Conservation (phyloP, 1,139 yeast genomes). For the Scheffersomyces stambukii region DNA sequence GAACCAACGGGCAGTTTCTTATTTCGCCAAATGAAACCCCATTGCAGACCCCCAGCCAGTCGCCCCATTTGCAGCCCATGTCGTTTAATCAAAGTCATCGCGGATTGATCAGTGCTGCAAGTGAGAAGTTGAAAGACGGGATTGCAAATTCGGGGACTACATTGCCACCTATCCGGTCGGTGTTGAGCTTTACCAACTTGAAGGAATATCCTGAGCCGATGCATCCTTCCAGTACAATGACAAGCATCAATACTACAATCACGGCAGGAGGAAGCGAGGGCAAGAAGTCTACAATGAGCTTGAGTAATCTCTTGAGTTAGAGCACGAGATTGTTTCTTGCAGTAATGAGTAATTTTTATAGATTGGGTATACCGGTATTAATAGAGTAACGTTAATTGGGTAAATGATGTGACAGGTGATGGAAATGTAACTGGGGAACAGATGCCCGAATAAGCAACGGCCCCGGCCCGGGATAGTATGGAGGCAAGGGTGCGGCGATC, state of each 20-base stretch:
- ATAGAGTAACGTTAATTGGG: no score
- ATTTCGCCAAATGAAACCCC: conserved; percentile 17
- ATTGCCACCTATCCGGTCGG: conserved; percentile 43
- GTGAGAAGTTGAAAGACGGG: conserved; percentile 20
- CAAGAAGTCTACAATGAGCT: conserved; percentile 10
- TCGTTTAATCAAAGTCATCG: conserved; percentile 4
- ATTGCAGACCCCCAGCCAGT: conserved; percentile 37
- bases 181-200: conserved; percentile 28
- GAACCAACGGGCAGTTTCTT: conserved; percentile 10
- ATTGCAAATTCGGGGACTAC: conserved; percentile 41
- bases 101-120: conserved; percentile 18
- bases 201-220: conserved; percentile 9
- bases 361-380: no score
- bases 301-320: conserved; percentile 13
- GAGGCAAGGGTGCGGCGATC: no score
- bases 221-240: no score
- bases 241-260: no score
- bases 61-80: conserved; percentile 29
- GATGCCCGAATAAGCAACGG: no score
- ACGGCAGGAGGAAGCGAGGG: conserved; percentile 4
- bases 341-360: no score
- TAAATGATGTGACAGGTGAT: no score
- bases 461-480: no score
- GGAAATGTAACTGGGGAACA: no score
- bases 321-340: no score